Evolutionary conservation across 2,329 filamentous ascomycete species (phyloP), one percentile per base, ranked within the genome.

Genomic region (Fusarium napiforme): DNA sequence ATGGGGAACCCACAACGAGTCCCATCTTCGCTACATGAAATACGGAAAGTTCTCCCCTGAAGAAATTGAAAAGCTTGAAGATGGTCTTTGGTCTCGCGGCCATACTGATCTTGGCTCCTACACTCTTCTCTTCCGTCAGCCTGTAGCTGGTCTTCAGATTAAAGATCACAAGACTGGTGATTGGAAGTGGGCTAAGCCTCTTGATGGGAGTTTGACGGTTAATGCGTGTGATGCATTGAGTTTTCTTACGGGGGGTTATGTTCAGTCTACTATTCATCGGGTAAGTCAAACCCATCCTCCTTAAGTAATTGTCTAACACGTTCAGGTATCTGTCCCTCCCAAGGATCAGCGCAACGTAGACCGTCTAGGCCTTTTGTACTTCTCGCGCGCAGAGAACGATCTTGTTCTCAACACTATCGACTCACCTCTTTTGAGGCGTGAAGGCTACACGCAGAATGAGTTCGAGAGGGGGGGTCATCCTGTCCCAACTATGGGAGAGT

Each of bases 21-120:
- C 89, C 30, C 89, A 91, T 64, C 83, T 91, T n/a, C 85, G 90
- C 6, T 91, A 90, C 78, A 91, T 91, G 88, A 83, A 87, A 55
- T 90, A 90, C 68, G 83, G 84, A 14, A 84, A 85, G 1, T 86
- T 88, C 40, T 84, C 81, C 0, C 77, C 82, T 0, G 84, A 87
- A n/a, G 84, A 87, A 30, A 85, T 85, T 64, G 83, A 82, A 36
- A 82, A 81, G 43, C 81, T 83, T 4, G 84, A 84, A 0, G 80
- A 82, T 26, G 79, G 79, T 1, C 80, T 88, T 1, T 86, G 86
- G 71, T 81, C 82, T 0, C 81, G 81, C 0, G 88, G 88, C 0
- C 88, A 90, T 73, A 90, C 88, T 0, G 88, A 91, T 67, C 79
- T 90, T 0, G 88, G 88, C 0, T 86, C 86, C 0, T 82, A 90